Conservation (phyloP, 1,139 yeast genomes). For the Scheffersomyces quercinus region DNA sequence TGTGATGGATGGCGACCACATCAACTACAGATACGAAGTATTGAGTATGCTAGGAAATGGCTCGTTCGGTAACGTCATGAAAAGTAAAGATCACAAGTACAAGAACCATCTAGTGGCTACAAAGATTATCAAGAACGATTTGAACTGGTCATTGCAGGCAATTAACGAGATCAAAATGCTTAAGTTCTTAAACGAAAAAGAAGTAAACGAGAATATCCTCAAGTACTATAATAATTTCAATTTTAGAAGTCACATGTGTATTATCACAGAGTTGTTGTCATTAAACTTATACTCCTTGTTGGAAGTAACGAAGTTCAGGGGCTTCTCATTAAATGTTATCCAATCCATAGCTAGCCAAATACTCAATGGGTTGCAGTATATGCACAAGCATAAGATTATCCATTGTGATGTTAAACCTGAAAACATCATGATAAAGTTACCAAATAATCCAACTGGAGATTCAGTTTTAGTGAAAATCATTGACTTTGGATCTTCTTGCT, state of each 20-base stretch:
- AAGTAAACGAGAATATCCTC: constrained; percentile 30
- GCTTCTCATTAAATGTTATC: constrained; percentile 56
- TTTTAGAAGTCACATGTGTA: constrained; percentile 82
- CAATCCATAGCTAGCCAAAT: constrained; percentile 55
- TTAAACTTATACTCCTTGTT: constrained; percentile 67
- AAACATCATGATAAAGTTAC: constrained; percentile 55
- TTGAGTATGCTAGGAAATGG: constrained; percentile 68
- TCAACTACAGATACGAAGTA: constrained; percentile 73
- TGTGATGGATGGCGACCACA: constrained; percentile 63
- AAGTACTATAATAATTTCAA: constrained; percentile 69
- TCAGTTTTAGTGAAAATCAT: constrained; percentile 51
- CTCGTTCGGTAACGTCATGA: constrained; percentile 79
- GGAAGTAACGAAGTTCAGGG: constrained; percentile 60
- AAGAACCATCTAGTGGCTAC: constrained; percentile 56
- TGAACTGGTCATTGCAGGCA: constrained; percentile 77
- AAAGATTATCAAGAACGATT: constrained; percentile 73
- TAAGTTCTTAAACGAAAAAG: constrained; percentile 38
- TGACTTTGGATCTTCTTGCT: constrained; percentile 67
- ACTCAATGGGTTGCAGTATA: constrained; percentile 57
- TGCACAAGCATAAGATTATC: constrained; percentile 59
- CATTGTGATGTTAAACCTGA: constrained; percentile 84
- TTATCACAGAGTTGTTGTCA: constrained; percentile 71
- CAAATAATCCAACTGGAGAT: constrained; percentile 17
- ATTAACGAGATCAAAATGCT: constrained; percentile 74
- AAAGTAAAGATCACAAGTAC: constrained; percentile 67